Evolutionary conservation across 495 filamentous ascomycete species (phyloP).

Genomic region (Podospora conica): DNA sequence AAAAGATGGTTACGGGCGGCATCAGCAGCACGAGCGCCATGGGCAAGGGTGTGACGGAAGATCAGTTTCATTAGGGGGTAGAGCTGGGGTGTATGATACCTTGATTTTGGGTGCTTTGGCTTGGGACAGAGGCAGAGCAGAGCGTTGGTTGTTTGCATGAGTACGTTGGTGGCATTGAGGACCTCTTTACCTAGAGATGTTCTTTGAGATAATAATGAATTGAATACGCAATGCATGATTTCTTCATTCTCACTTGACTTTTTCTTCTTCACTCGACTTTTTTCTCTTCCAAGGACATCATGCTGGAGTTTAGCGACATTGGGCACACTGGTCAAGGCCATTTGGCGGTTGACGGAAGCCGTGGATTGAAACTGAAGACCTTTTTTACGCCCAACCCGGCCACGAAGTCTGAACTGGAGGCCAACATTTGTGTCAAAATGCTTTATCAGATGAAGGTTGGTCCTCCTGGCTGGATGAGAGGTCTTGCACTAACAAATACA

Average conservation of each 20-base stretch:
- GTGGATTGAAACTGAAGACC: not conserved
- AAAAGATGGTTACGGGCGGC: constrained; percentile 96
- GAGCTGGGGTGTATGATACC: not conserved
- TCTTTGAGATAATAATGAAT: not conserved
- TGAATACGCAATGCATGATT: not conserved
- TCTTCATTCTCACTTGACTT: not conserved
- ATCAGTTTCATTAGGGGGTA: constrained; percentile 64
- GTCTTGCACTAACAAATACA: not conserved
- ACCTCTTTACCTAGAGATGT: not conserved
- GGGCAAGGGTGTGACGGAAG: constrained; percentile 96
- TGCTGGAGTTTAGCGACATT: not conserved
- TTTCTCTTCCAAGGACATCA: no score
- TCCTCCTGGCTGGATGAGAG: not conserved
- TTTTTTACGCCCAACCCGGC: not conserved
- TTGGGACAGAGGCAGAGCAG: not conserved
- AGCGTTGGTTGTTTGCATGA: not conserved
- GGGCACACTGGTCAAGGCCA: not conserved
- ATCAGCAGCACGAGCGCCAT: constrained; percentile 88
- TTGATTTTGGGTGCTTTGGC: not conserved
- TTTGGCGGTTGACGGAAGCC: not conserved
- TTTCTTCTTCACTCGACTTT: not conserved
- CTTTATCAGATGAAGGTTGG: not conserved
- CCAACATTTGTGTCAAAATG: not conserved
- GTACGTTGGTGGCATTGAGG: not conserved
- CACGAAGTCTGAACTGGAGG: not conserved